These are phyloP conservation scores for Solanum sitiens DNA, from an alignment of 257 asterid species.

Conservation along the genomic window DNA sequence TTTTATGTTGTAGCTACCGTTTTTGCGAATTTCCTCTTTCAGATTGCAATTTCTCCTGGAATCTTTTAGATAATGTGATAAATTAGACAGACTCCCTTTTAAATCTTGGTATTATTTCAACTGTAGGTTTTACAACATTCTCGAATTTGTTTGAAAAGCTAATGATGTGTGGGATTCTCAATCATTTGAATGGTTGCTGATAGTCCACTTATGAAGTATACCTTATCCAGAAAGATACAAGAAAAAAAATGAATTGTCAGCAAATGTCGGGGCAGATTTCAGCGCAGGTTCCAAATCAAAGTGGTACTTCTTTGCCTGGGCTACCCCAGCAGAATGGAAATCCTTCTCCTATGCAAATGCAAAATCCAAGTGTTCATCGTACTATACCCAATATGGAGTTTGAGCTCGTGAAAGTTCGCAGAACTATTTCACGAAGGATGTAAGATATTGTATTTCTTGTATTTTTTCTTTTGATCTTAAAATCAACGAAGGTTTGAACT, in stretches of 20 bases:
- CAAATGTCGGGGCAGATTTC: conserved; percentile 56
- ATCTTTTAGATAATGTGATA: not conserved
- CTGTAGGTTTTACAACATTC: not conserved
- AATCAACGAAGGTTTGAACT: not conserved
- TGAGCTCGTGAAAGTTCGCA: conserved; percentile 44
- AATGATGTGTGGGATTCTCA: not conserved
- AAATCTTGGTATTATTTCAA: not conserved
- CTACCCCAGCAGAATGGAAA: conserved; percentile 56
- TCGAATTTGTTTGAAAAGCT: not conserved
- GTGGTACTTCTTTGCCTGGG: conserved; percentile 41
- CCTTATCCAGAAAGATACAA: not conserved
- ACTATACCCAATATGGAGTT: conserved; percentile 33
- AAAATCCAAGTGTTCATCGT: conserved; percentile 45
- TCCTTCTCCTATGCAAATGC: conserved; percentile 51
- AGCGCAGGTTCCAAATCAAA: conserved; percentile 56
- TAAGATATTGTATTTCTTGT: conserved; percentile 21
- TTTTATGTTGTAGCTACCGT: not conserved
- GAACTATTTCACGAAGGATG: conserved; percentile 46
- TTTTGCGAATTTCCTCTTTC: not conserved
- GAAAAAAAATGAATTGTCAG: conserved; percentile 47
- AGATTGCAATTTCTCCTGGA: not conserved
- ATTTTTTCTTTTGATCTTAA: not conserved
- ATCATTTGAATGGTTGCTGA: not conserved
- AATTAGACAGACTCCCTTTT: not conserved
- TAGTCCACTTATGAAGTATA: not conserved